A percentile compares a stretch with the other conserved stretches of the same genome.
Evolutionary conservation across 2,329 filamentous ascomycete species (phyloP).

Genomic region (Daldinia eschscholtzii): DNA sequence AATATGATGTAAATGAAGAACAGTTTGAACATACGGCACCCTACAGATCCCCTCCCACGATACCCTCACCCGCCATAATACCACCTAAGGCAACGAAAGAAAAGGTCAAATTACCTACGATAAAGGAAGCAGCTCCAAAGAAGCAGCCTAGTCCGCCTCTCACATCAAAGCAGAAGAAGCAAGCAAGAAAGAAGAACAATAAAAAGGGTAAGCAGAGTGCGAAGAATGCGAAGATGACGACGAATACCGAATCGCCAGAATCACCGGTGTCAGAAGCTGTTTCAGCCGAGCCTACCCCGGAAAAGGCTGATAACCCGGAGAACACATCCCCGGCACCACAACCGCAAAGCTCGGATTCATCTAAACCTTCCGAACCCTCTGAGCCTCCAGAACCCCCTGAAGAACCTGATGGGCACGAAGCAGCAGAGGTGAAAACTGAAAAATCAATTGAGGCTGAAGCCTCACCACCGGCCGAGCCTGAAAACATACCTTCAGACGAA

Average conservation of each 20-base stretch:
- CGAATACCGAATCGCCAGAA: conserved; percentile 27
- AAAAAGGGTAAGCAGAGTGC: conserved; percentile 34
- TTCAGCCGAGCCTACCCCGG: conserved; percentile 14
- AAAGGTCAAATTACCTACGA: conserved; percentile 24
- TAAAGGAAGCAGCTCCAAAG: conserved; percentile 20
- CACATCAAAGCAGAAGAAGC: conserved; percentile 32
- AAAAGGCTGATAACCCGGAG: conserved; percentile 20
- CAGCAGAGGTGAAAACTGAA: conserved; percentile 13
- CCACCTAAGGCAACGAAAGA: conserved; percentile 40
- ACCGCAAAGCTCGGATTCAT: not conserved
- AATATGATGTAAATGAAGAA: conserved; percentile 36
- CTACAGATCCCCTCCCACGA: conserved; percentile 17
- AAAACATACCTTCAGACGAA: not conserved
- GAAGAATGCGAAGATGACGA: conserved; percentile 35
- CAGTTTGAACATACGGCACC: conserved; percentile 24
- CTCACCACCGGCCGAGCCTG: conserved; percentile 1
- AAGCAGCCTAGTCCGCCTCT: conserved; percentile 15
- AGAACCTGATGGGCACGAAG: conserved; percentile 18
- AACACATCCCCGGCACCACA: conserved; percentile 6
- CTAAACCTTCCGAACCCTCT: conserved; percentile 4
- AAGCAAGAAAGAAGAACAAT: conserved; percentile 36
- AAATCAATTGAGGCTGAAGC: conserved; percentile 12
- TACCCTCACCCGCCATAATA: conserved; percentile 23
- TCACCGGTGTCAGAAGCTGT: conserved; percentile 14
- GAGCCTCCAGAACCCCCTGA: conserved; percentile 5